phyloP scores from a whole-genome alignment of 164 flowering plant genomes.

The Sextonia rubra region DNA sequence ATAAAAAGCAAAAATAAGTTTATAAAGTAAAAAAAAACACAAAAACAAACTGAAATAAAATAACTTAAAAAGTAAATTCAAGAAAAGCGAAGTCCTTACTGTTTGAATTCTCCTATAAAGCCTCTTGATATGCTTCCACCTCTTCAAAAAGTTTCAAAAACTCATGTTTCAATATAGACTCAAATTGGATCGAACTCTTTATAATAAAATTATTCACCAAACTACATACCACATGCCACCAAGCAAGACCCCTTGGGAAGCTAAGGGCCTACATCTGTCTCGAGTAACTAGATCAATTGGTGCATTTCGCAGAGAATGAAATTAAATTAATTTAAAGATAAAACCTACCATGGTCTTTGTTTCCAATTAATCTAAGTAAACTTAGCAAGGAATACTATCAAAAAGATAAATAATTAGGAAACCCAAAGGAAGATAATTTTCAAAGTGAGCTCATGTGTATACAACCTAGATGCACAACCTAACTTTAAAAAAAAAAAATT shows the following conservation, averaged over 20 bases:
- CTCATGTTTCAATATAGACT: background rate
- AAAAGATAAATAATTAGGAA: too few species aligned
- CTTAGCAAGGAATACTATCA: background rate
- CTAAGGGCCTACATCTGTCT: constrained; percentile 90
- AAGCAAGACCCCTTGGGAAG: constrained; percentile 94
- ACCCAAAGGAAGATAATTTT: too few species aligned
- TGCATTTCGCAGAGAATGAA: constrained; percentile 62
- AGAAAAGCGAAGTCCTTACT: too few species aligned
- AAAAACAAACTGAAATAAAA: too few species aligned
- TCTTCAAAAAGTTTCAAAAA: constrained; percentile 33
- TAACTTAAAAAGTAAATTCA: too few species aligned
- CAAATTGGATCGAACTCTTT: background rate
- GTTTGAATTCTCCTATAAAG: constrained; percentile 93
- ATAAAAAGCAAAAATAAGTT: too few species aligned
- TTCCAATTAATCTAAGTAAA: background rate
- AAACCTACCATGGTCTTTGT: background rate
- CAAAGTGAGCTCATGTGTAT: too few species aligned
- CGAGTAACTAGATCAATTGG: constrained; percentile 95
- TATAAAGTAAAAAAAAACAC: too few species aligned
- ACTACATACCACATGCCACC: constrained; percentile 96
- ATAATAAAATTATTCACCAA: background rate
- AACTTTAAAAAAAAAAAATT: too few species aligned
- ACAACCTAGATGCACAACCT: too few species aligned
- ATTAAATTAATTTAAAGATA: too few species aligned
- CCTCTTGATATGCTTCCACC: constrained; percentile 99